These are phyloP conservation scores for Calonectria hongkongensis DNA, from an alignment of 2,329 filamentous ascomycete species.

Conservation along the genomic window DNA sequence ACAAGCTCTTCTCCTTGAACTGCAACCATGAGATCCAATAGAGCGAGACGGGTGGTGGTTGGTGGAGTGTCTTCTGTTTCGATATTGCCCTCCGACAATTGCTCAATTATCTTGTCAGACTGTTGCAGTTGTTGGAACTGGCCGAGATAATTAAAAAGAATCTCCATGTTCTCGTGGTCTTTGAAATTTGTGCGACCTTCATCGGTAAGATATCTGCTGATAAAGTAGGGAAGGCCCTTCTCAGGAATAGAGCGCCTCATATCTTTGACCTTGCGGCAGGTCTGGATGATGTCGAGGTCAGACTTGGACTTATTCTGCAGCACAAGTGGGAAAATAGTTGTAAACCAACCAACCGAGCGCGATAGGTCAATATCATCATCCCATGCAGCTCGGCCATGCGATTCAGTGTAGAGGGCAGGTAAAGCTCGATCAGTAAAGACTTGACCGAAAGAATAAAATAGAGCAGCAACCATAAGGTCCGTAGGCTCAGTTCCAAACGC, in stretches of 20 bases:
- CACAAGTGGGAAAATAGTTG: constrained; percentile 56
- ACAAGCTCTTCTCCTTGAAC: constrained; percentile 7
- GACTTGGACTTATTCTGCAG: constrained; percentile 3
- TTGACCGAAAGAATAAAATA: constrained; percentile 50
- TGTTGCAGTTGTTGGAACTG: constrained; percentile 49
- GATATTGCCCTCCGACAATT: neutral
- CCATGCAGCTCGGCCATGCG: constrained; percentile 59
- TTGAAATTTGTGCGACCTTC: constrained; percentile 54
- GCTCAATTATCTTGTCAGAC: constrained; percentile 23
- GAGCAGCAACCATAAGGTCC: constrained; percentile 56
- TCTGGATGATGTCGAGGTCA: neutral
- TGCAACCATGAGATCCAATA: constrained; percentile 3
- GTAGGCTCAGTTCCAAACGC: constrained; percentile 54
- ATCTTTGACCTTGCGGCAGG: constrained; percentile 48
- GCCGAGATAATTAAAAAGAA: constrained; percentile 52
- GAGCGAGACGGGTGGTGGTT: neutral
- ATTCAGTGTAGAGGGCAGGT: constrained; percentile 57
- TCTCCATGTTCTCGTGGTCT: constrained; percentile 56
- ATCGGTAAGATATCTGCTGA: constrained; percentile 40
- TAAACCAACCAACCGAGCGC: constrained; percentile 61
- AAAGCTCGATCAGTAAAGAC: constrained; percentile 52
- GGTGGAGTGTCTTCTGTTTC: constrained; percentile 7
- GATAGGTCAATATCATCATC: constrained; percentile 54
- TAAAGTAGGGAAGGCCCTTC: constrained; percentile 50
- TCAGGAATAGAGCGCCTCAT: constrained; percentile 39